Conservation (phyloP, 2,329 filamentous ascomycete species). For the Chalaropsis thielavioides region DNA sequence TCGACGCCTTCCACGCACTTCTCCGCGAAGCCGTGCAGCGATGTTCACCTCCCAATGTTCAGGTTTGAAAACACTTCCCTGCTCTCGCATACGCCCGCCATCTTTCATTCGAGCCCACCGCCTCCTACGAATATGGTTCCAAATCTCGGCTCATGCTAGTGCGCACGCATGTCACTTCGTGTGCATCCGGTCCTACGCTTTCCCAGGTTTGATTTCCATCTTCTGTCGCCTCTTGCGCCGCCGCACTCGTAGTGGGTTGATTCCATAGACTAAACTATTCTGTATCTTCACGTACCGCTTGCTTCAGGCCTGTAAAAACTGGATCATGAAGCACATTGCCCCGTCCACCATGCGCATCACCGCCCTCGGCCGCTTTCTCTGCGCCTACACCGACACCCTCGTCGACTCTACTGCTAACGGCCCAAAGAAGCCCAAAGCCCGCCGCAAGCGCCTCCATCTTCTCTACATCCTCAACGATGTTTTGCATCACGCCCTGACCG, state of each 20-base stretch:
- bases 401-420: background rate
- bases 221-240: slow-evolving; percentile 16
- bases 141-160: background rate
- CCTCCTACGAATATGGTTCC: background rate
- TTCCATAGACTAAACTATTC: slow-evolving; percentile 26
- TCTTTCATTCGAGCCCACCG: background rate
- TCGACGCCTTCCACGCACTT: slow-evolving; percentile 52
- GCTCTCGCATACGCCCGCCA: slow-evolving; percentile 16
- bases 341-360: slow-evolving; percentile 50
- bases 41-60: slow-evolving; percentile 70
- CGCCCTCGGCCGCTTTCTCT: slow-evolving; percentile 58
- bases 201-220: slow-evolving; percentile 19
- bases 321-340: slow-evolving; percentile 60
- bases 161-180: slow-evolving; percentile 4
- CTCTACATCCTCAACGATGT: slow-evolving; percentile 69
- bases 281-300: slow-evolving; percentile 21
- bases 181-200: background rate
- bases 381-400: slow-evolving; percentile 44
- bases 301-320: slow-evolving; percentile 68
- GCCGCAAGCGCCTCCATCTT: slow-evolving; percentile 57
- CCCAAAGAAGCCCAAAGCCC: slow-evolving; percentile 18
- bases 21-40: slow-evolving; percentile 50
- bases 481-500: slow-evolving; percentile 51
- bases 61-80: slow-evolving; percentile 52
- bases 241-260: background rate